phyloP scores from a whole-genome alignment of 371 early-diverging fungal genomes.

The Syncephalastrum sp. region DNA sequence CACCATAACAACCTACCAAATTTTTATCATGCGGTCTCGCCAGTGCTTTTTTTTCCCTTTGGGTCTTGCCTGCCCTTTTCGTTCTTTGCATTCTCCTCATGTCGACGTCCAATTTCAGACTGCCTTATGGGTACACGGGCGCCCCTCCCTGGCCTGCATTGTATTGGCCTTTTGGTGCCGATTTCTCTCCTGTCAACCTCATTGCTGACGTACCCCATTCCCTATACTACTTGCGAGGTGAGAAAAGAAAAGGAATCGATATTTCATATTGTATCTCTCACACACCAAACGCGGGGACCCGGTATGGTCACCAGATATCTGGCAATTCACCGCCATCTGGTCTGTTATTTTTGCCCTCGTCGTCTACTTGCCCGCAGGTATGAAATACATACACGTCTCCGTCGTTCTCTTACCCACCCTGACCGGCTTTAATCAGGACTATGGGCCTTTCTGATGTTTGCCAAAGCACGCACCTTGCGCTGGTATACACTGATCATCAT shows the following conservation, averaged over 20 bases:
- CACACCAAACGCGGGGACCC: not conserved
- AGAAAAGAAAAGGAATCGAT: conserved; percentile 1
- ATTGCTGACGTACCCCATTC: conserved; percentile 47
- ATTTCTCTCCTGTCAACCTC: conserved; percentile 37
- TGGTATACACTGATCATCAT: conserved; percentile 48
- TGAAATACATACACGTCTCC: not conserved
- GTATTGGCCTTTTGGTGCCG: conserved; percentile 60
- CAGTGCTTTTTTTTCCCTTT: conserved; percentile 5
- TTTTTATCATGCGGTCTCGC: not conserved
- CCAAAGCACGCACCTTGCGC: conserved; percentile 49
- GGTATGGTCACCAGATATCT: conserved; percentile 31
- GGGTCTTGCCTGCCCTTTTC: not conserved
- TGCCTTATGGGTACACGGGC: conserved; percentile 54
- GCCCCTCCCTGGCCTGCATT: conserved; percentile 64
- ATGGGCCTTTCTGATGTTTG: conserved; percentile 48
- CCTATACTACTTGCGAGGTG: conserved; percentile 44
- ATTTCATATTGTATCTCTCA: conserved; percentile 6
- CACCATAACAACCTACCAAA: not conserved
- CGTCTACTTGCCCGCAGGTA: conserved; percentile 51
- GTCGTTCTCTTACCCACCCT: not conserved
- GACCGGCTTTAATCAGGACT: conserved; percentile 7
- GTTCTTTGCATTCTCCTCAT: conserved; percentile 10
- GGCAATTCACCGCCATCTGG: conserved; percentile 51
- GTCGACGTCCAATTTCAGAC: conserved; percentile 40
- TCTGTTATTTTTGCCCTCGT: conserved; percentile 39